Evolutionary conservation across 768 basidiomycete species (phyloP), one percentile per base, ranked within the genome.

Genomic region (Hemileccinum rubropunctum): DNA sequence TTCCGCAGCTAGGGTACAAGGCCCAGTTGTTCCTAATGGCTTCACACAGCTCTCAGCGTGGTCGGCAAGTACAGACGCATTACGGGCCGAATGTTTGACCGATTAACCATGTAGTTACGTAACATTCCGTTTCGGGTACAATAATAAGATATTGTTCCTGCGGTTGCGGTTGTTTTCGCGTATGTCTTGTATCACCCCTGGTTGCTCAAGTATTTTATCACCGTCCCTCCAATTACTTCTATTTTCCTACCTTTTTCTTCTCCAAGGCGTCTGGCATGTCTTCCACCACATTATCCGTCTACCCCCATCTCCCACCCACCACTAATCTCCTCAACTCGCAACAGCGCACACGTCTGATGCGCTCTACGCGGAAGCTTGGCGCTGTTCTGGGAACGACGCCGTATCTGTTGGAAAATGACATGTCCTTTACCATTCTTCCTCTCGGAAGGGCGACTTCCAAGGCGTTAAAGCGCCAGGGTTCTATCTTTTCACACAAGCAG

Each of bases 341-440:
- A 30, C 63, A 71, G 35, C 71, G 72, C 23, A 48, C 58, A 2
- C 69, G 67, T 39, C 72, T 72, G 17, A 54, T 72, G 13, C 71
- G 71, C 30, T 69, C 71, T 3, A 68, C 71, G 10, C 66, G 68
- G 50, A 72, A 72, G 45, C 57, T 73, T 21, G 67, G 62, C 34
- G 58, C 69, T 5, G 50, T 72, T 37, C 62, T 72, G 46, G 71
- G 71, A 51, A 64, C 70, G 10, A 72, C 72, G 20, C 71, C 71
- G 0, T 63, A 42, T 46, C 59, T 72, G 8, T 38, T 71, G n/a
- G 71, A 72, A 32, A 49, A 47, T 28, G 53, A 64, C 45, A 40
- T 27, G 0, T 54, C 66, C 28, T 51, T 56, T n/a, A 41, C 55
- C 3, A 21, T 60, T 2, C 57, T 64, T 6, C 67, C 68, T 21